Evolutionary conservation across 306 rosid species (phyloP), one percentile per base, ranked within the genome.

Genomic region (Dalbergia cultrata): DNA sequence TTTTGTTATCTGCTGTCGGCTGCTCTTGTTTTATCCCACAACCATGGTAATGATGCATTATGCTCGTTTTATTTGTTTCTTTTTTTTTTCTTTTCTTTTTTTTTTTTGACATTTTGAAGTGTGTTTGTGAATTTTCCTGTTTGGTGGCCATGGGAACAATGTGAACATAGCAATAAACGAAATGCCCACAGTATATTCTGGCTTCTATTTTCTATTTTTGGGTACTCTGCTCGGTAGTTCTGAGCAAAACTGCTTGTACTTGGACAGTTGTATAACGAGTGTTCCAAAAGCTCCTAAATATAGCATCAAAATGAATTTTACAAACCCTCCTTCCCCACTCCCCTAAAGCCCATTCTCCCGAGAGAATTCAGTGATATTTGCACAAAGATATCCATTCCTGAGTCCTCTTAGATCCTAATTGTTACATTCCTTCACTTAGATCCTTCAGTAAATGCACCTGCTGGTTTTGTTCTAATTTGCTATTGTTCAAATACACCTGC

Each of bases 1-100:
- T 49, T 87, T 47, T 81, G 21, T 77, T 67, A 39, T 81, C 81
- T 94, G 12, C 80, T 89, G 18, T 81, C 75, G 16, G 84, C 90
- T 17, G 70, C 86, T 85, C 85, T 78, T 84, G 98, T 91, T 83
- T 81, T 75, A 92, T 88, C 97, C 78, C 92, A 86, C 80, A 52
- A 71, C 67, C 97, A 91, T 76, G 98, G 97, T 95, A 91, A 67
- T 56, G n/a, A n/a, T 79, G 1, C 17, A 0, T 56, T 34, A 7
- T 44, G 8, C 22, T 53, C 59, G 34, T 80, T 12, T 8, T 70
- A 7, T 21, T 41, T 5, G 16, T 39, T 52, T 13, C 66, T 7
- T 70, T 45, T 50, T 3, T 39, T 8, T 21, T 50, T 3, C 44
- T 39, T 7, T 13, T 12, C 22, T 7, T 13, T 12, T 21, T 21